phyloP scores from a whole-genome alignment of 1,284 basidiomycete species.

The Melampsora occidentalis region DNA sequence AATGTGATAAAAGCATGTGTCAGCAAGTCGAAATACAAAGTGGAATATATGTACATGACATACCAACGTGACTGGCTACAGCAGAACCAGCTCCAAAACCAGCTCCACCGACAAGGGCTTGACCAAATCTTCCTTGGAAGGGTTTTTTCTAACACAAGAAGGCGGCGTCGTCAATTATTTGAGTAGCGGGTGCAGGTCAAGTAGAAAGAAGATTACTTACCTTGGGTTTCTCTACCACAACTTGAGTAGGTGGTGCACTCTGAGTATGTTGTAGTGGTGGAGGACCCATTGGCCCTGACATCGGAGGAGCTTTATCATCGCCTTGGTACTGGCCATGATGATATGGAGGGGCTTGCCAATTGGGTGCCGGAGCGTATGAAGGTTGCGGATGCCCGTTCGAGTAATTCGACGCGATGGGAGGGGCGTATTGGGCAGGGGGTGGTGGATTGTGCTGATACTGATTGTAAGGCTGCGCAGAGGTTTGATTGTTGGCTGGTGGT shows the following conservation, averaged over 20 bases:
- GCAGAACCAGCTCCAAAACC: constrained; percentile 40
- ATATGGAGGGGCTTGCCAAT: constrained; percentile 11
- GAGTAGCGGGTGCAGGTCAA: background rate
- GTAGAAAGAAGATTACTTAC: background rate
- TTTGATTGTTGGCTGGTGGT: background rate
- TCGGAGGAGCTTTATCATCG: constrained; percentile 24
- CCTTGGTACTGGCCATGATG: background rate
- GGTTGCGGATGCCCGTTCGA: background rate
- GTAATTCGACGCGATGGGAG: background rate
- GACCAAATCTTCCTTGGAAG: constrained; percentile 35
- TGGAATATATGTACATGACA: background rate
- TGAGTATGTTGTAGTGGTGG: constrained; percentile 31
- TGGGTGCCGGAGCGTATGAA: background rate
- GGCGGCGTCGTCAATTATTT: background rate
- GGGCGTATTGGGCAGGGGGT: constrained; percentile 9
- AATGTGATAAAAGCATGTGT: background rate
- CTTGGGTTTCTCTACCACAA: constrained; percentile 32
- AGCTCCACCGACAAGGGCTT: constrained; percentile 37
- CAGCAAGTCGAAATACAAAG: background rate
- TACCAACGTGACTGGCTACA: constrained; percentile 37
- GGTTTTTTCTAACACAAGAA: constrained; percentile 27
- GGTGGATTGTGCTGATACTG: constrained; percentile 3
- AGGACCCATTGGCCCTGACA: background rate
- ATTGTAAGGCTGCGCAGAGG: background rate
- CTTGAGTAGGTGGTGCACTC: constrained; percentile 30